These are phyloP conservation scores for Periconia macrospinosa DNA, from an alignment of 2,329 filamentous ascomycete species.

Conservation along the genomic window DNA sequence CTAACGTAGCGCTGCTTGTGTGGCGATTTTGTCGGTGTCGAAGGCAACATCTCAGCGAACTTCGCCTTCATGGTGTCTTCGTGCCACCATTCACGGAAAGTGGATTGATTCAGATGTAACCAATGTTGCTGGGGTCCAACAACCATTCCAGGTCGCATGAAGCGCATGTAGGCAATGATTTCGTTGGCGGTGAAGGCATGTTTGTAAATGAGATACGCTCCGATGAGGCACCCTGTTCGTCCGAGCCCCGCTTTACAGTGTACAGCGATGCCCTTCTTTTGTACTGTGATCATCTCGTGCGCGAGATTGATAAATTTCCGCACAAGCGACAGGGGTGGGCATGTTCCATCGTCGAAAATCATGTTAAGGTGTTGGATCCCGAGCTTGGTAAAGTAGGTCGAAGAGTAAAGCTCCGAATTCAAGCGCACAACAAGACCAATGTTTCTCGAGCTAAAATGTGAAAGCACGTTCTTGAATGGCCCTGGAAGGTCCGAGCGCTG, in stretches of 20 bases:
- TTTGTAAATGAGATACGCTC: constrained; percentile 95
- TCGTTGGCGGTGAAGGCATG: constrained; percentile 98
- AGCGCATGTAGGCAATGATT: constrained; percentile 96
- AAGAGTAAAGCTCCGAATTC: constrained; percentile 94
- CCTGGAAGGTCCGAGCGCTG: constrained; percentile 69
- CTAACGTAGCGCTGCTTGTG: constrained; percentile 57
- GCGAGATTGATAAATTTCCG: constrained; percentile 93
- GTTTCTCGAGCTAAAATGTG: constrained; percentile 83
- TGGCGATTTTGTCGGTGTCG: constrained; percentile 60
- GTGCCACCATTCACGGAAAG: constrained; percentile 98
- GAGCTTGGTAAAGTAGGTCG: constrained; percentile 94
- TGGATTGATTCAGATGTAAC: constrained; percentile 94
- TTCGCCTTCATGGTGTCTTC: constrained; percentile 80
- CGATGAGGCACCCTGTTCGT: constrained; percentile 92
- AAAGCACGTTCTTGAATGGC: constrained; percentile 94
- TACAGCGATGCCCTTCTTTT: constrained; percentile 91
- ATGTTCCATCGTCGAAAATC: constrained; percentile 99
- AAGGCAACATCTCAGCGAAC: constrained; percentile 63
- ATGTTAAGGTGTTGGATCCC: constrained; percentile 97
- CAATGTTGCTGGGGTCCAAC: constrained; percentile 98
- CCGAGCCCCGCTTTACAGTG: constrained; percentile 98
- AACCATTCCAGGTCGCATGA: constrained; percentile 99
- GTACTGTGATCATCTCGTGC: constrained; percentile 88
- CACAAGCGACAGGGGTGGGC: constrained; percentile 84
- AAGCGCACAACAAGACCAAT: constrained; percentile 92